phyloP scores from a whole-genome alignment of 352 stramenopile genomes.

The Pelagophyceae sp. region DNA sequence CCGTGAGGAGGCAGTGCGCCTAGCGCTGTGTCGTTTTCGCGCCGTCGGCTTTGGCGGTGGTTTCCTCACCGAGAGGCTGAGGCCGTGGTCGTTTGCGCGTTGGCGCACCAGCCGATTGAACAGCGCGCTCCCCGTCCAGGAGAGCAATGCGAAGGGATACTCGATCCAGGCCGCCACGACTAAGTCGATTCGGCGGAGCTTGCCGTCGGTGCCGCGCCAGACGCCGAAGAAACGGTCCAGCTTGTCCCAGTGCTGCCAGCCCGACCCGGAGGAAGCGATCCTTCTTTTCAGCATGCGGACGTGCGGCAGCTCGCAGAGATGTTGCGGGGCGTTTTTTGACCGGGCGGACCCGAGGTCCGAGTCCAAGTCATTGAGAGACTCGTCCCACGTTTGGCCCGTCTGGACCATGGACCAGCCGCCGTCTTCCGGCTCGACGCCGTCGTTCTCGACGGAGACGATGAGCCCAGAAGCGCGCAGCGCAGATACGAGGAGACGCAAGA shows the following conservation, averaged over 20 bases:
- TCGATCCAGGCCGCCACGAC: neutral
- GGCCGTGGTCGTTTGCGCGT: neutral
- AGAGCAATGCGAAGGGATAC: neutral
- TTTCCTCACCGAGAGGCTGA: neutral
- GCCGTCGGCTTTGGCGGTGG: too few relatives aligned
- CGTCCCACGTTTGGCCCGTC: too few relatives aligned
- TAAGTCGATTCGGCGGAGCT: neutral
- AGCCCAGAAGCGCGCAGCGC: neutral
- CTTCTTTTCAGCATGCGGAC: neutral
- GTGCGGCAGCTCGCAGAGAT: neutral
- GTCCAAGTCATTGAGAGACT: neutral
- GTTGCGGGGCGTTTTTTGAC: neutral
- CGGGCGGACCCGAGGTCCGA: neutral
- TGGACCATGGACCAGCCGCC: neutral
- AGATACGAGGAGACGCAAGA: neutral
- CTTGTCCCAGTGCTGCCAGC: slow-evolving; percentile 7
- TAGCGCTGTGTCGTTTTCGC: too few relatives aligned
- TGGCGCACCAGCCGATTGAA: neutral
- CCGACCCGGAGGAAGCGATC: neutral
- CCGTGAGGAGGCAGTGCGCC: slow-evolving; percentile 5
- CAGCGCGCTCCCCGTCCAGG: neutral
- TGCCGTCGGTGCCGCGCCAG: neutral
- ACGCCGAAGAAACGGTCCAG: neutral
- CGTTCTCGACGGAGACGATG: neutral
- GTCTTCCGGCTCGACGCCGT: neutral